Conservation (phyloP, 2,329 filamentous ascomycete genomes). For the Ceratocystiopsis sp. region DNA sequence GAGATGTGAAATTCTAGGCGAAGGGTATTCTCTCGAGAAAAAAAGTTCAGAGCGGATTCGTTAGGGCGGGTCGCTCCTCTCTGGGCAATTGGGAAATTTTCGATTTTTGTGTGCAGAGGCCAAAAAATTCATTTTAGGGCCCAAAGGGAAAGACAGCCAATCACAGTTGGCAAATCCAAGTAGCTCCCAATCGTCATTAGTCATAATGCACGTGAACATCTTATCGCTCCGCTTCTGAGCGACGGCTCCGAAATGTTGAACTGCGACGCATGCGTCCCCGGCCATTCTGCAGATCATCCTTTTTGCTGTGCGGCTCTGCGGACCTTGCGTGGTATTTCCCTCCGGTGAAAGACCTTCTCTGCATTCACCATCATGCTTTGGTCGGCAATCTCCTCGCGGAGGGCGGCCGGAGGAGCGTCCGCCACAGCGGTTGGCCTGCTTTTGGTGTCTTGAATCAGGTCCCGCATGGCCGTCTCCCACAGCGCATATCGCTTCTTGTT, state of each 20-base stretch:
- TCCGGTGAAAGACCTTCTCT: slow-evolving; percentile 33
- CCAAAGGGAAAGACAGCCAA: slow-evolving; percentile 6
- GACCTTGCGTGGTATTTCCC: slow-evolving; percentile 31
- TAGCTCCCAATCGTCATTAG: neutral
- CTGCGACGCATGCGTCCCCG: neutral
- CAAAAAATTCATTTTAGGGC: slow-evolving; percentile 12
- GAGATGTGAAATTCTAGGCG: no score
- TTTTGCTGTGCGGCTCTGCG: slow-evolving; percentile 12
- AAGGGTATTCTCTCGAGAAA: slow-evolving; percentile 2
- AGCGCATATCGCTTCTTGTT: slow-evolving; percentile 39
- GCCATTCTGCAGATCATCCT: neutral
- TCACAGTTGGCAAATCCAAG: neutral
- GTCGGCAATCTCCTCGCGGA: slow-evolving; percentile 34
- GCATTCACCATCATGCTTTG: slow-evolving; percentile 49
- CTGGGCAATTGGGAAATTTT: slow-evolving; percentile 4
- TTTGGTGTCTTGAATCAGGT: slow-evolving; percentile 22
- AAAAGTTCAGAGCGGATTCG: slow-evolving; percentile 6
- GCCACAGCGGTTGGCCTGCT: neutral
- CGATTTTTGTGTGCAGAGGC: slow-evolving; percentile 8
- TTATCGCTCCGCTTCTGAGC: no score
- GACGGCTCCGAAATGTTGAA: neutral
- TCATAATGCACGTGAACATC: neutral
- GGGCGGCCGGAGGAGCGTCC: slow-evolving; percentile 14
- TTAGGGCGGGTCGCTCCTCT: slow-evolving; percentile 6
- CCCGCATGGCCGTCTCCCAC: slow-evolving; percentile 45